Percentiles rank a stretch among this genome's conserved stretches.
Evolutionary conservation across 192 early-diverging fungal genomes (phyloP).

Genomic region (Funneliformis mosseae): DNA sequence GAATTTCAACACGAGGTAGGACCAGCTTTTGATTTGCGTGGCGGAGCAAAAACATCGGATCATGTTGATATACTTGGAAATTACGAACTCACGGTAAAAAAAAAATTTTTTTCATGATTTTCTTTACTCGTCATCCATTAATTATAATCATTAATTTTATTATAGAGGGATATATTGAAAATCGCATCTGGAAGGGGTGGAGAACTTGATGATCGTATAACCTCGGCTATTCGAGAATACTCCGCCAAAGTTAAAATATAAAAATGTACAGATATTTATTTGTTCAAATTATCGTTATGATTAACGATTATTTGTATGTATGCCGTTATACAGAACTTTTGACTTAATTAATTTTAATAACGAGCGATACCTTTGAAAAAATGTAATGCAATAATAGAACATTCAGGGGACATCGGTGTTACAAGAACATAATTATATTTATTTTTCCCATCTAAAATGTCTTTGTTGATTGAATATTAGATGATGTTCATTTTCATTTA

Average conservation of each 20-base stretch:
- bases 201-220: conserved; percentile 42
- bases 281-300: no score
- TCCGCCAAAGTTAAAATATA: conserved; percentile 42
- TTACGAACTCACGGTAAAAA: conserved; percentile 58
- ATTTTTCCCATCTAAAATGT: no score
- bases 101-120: neutral
- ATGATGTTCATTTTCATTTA: no score
- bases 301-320: no score
- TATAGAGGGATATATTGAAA: conserved; percentile 39
- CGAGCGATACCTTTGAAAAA: no score
- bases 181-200: conserved; percentile 43
- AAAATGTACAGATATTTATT: neutral
- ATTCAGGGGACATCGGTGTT: no score
- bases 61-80: conserved; percentile 92
- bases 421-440: no score
- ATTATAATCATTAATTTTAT: neutral
- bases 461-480: no score
- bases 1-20: conserved; percentile 67
- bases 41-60: conserved; percentile 75
- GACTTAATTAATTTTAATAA: no score
- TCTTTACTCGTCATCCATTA: no score
- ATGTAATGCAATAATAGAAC: no score
- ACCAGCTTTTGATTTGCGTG: conserved; percentile 66
- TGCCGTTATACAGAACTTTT: no score
- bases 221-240: conserved; percentile 47